These are phyloP conservation scores for Elongisporangium senticosum DNA, from an alignment of 352 stramenopile genomes.

Conservation along the genomic window DNA sequence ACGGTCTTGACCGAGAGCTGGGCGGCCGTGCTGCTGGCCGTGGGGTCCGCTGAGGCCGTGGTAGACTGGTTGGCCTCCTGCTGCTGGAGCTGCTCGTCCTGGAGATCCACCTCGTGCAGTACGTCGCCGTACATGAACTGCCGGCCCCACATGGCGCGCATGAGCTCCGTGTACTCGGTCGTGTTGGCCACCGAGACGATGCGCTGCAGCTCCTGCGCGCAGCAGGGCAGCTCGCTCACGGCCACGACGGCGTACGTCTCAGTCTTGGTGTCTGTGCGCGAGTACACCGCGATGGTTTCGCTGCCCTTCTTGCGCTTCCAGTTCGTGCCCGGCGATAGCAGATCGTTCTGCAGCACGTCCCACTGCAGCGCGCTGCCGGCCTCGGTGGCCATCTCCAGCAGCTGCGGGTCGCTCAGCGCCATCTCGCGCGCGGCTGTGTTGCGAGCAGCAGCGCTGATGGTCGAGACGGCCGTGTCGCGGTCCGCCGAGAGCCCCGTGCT, in stretches of 20 bases:
- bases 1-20: constrained; percentile 30
- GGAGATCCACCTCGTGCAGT: constrained; percentile 16
- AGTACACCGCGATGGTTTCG: not conserved
- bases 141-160: constrained; percentile 20
- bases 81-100: not conserved
- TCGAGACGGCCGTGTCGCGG: not conserved
- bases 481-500: not conserved
- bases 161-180: constrained; percentile 20
- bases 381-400: not conserved
- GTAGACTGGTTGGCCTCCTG: constrained; percentile 1
- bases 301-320: not conserved
- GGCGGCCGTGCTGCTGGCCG: constrained; percentile 7
- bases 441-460: not conserved
- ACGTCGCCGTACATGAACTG: constrained; percentile 31
- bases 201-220: not conserved
- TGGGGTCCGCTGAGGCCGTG: constrained; percentile 9
- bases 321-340: not conserved
- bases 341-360: not conserved
- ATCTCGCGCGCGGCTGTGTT: constrained; percentile 1
- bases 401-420: constrained; percentile 25
- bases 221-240: constrained; percentile 1
- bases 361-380: not conserved
- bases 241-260: constrained; percentile 1
- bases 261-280: not conserved
- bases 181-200: not conserved